Conservation (phyloP, 2,329 filamentous ascomycete species). For the Cylindrodendrum hubeiense region DNA sequence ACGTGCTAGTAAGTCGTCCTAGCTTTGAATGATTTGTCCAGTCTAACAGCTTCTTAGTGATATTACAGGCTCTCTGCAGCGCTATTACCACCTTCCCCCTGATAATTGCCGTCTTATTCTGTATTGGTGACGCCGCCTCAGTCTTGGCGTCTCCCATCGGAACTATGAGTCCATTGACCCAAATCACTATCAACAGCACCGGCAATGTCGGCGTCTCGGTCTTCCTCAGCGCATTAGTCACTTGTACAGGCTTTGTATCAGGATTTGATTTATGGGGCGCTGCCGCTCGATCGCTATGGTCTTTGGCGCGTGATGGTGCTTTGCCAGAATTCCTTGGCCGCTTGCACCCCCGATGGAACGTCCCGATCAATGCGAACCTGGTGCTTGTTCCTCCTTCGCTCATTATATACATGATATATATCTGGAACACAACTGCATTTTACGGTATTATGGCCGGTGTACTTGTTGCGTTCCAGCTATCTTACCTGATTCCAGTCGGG, state of each 20-base stretch:
- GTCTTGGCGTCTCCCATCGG: neutral
- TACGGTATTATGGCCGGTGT: slow-evolving; percentile 22
- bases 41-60: neutral
- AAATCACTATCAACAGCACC: slow-evolving; percentile 16
- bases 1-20: neutral
- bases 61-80: neutral
- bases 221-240: slow-evolving; percentile 11
- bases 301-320: slow-evolving; percentile 16
- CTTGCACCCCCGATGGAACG: slow-evolving; percentile 11
- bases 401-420: slow-evolving; percentile 18
- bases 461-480: slow-evolving; percentile 15
- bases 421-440: slow-evolving; percentile 23
- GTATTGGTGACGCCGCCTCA: neutral
- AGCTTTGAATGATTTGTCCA: neutral
- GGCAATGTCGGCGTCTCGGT: neutral
- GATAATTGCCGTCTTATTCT: neutral
- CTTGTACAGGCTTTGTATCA: neutral
- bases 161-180: slow-evolving; percentile 12
- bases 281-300: slow-evolving; percentile 20
- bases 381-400: slow-evolving; percentile 4
- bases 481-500: slow-evolving; percentile 11
- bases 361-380: slow-evolving; percentile 5
- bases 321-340: slow-evolving; percentile 5
- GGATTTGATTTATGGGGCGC: slow-evolving; percentile 19
- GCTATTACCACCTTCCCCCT: neutral